Evolutionary conservation across 805 yeast genomes (phyloP).

Genomic region (Ogataea salicorniae): DNA sequence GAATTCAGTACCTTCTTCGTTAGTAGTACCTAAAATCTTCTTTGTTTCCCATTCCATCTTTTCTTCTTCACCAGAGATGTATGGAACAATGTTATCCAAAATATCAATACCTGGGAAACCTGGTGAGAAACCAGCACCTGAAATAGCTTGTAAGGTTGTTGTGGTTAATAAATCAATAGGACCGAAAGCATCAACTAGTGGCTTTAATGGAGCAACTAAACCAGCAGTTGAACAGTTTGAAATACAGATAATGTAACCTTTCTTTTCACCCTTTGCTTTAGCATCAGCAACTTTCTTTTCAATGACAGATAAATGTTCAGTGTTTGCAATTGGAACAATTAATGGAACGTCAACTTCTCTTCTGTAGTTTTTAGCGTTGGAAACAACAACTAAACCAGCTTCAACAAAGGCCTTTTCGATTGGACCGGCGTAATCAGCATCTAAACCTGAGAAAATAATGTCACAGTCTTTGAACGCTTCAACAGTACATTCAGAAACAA

Average conservation of each 20-base stretch:
- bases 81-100: slow-evolving; percentile 91
- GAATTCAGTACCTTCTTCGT: slow-evolving; percentile 48
- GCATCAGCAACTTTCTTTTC: slow-evolving; percentile 54
- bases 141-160: slow-evolving; percentile 93
- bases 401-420: slow-evolving; percentile 82
- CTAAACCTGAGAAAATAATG: slow-evolving; percentile 90
- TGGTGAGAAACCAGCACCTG: slow-evolving; percentile 98
- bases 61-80: slow-evolving; percentile 94
- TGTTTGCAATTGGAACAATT: slow-evolving; percentile 91
- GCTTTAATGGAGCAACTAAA: slow-evolving; percentile 91
- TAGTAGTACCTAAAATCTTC: slow-evolving; percentile 75
- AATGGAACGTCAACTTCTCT: slow-evolving; percentile 83
- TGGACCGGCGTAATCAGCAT: slow-evolving; percentile 88
- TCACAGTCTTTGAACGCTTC: slow-evolving; percentile 84
- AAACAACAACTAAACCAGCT: slow-evolving; percentile 77
- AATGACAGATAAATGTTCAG: slow-evolving; percentile 78
- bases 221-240: slow-evolving; percentile 99
- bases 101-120: slow-evolving; percentile 96
- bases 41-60: slow-evolving; percentile 98
- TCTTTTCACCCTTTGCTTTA: slow-evolving; percentile 46
- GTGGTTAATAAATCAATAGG: slow-evolving; percentile 83
- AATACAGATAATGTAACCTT: slow-evolving; percentile 87
- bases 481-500: slow-evolving; percentile 73
- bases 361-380: slow-evolving; percentile 96
- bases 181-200: slow-evolving; percentile 85